Conservation (phyloP, 495 filamentous ascomycete species). For the Aspergillus olivimuriae region DNA sequence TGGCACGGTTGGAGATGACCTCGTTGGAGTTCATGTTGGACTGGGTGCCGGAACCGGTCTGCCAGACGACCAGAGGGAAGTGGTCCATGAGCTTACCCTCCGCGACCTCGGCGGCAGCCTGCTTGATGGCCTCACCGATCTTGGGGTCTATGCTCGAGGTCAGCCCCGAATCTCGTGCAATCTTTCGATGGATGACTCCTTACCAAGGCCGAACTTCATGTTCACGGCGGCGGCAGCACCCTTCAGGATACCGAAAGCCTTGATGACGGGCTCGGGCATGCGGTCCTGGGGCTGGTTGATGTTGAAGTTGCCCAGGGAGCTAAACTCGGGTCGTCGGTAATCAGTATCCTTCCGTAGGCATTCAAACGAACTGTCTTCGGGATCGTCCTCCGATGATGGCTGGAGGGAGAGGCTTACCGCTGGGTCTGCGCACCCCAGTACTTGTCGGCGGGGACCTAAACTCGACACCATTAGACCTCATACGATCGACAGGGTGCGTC, state of each 20-base stretch:
- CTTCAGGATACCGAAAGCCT: slow-evolving; percentile 95
- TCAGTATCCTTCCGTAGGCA: slow-evolving; percentile 10
- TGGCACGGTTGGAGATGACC: slow-evolving; percentile 98
- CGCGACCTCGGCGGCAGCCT: slow-evolving; percentile 90
- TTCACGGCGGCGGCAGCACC: slow-evolving; percentile 95
- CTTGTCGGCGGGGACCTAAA: slow-evolving; percentile 78
- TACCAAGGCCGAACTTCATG: slow-evolving; percentile 92
- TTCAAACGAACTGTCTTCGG: background rate
- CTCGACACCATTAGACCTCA: slow-evolving; percentile 16
- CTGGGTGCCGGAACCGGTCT: slow-evolving; percentile 97
- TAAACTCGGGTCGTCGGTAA: slow-evolving; percentile 15
- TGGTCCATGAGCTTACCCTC: slow-evolving; percentile 92
- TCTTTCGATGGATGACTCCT: slow-evolving; percentile 16
- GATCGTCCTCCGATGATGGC: background rate
- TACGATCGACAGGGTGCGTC: background rate
- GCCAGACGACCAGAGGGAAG: slow-evolving; percentile 98
- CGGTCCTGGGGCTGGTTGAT: slow-evolving; percentile 99
- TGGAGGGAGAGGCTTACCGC: slow-evolving; percentile 45
- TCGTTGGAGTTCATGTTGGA: slow-evolving; percentile 99
- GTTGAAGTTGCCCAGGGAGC: slow-evolving; percentile 90
- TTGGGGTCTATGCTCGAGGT: slow-evolving; percentile 58
- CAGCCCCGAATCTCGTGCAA: background rate
- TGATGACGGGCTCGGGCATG: slow-evolving; percentile 89
- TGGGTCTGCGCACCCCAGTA: slow-evolving; percentile 99
- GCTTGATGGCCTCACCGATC: slow-evolving; percentile 87